These are phyloP conservation scores for Ustilago crameri DNA, from an alignment of 1,284 basidiomycete genomes.

Conservation along the genomic window DNA sequence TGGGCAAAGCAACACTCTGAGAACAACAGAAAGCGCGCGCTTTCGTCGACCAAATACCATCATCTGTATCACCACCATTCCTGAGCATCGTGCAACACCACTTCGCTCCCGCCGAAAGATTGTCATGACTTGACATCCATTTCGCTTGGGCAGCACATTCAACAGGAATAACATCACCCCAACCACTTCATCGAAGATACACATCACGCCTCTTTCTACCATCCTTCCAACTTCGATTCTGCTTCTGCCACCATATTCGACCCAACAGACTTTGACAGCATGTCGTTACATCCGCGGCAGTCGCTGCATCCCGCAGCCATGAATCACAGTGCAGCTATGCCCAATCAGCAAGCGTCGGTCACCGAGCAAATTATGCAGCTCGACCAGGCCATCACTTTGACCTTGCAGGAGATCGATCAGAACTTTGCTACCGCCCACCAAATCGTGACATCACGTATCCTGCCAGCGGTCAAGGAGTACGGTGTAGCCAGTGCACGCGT, in stretches of 20 bases:
- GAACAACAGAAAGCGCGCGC: slow-evolving; percentile 3
- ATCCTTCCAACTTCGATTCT: not conserved
- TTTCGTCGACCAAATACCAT: not conserved
- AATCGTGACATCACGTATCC: slow-evolving; percentile 80
- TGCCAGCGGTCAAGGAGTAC: slow-evolving; percentile 89
- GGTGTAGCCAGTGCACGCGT: slow-evolving; percentile 86
- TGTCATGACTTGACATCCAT: no score
- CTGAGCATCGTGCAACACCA: not conserved
- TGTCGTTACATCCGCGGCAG: slow-evolving; percentile 48
- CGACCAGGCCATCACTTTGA: slow-evolving; percentile 90
- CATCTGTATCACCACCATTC: slow-evolving; percentile 8
- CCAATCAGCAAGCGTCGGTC: slow-evolving; percentile 70
- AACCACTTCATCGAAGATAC: not conserved
- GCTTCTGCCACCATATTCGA: not conserved
- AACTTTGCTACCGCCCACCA: slow-evolving; percentile 91
- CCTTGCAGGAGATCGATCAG: slow-evolving; percentile 84
- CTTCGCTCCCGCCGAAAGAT: not conserved
- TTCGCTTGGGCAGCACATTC: not conserved
- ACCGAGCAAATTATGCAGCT: slow-evolving; percentile 91
- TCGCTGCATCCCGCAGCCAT: slow-evolving; percentile 48
- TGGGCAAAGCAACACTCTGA: slow-evolving; percentile 2
- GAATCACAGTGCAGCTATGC: slow-evolving; percentile 30
- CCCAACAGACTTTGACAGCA: slow-evolving; percentile 1
- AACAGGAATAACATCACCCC: not conserved
- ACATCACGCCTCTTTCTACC: not conserved